These are phyloP conservation scores for Nothophaeocryptopus gaeumannii DNA, from an alignment of 2,329 filamentous ascomycete genomes.

Conservation along the genomic window DNA sequence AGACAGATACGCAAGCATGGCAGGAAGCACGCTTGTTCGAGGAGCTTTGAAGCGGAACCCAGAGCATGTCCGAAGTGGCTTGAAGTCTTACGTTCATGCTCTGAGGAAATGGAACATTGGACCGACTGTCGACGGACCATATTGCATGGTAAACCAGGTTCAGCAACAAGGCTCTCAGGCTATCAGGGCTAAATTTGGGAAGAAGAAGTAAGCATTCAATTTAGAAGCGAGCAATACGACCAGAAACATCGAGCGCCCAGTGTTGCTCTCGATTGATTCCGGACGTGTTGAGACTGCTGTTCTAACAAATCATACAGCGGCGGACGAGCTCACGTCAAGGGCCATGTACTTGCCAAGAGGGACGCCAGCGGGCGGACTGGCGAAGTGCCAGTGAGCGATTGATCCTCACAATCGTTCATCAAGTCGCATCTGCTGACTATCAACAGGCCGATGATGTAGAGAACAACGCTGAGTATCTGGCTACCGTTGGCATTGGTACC, in stretches of 20 bases:
- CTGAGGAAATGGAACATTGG: slow-evolving; percentile 48
- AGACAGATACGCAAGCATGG: background rate
- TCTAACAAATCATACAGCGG: slow-evolving; percentile 31
- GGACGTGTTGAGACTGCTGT: background rate
- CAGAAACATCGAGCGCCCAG: too few relatives aligned
- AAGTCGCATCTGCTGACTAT: slow-evolving; percentile 47
- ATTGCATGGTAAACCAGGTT: slow-evolving; percentile 50
- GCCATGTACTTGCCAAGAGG: slow-evolving; percentile 50
- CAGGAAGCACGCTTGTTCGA: slow-evolving; percentile 19
- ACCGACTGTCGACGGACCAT: slow-evolving; percentile 63
- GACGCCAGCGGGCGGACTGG: slow-evolving; percentile 30
- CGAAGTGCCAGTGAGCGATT: slow-evolving; percentile 25
- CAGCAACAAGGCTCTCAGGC: slow-evolving; percentile 47
- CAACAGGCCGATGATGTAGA: slow-evolving; percentile 56
- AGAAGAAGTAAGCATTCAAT: slow-evolving; percentile 33
- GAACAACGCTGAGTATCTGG: slow-evolving; percentile 65
- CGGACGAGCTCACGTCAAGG: slow-evolving; percentile 46
- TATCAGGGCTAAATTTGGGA: slow-evolving; percentile 38
- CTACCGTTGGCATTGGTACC: slow-evolving; percentile 61
- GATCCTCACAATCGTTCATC: slow-evolving; percentile 38
- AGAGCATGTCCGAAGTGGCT: slow-evolving; percentile 29
- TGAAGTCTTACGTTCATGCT: slow-evolving; percentile 32
- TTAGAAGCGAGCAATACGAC: too few relatives aligned
- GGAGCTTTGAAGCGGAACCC: slow-evolving; percentile 30
- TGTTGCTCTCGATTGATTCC: too few relatives aligned